phyloP scores from a whole-genome alignment of 2,329 filamentous ascomycete genomes.

The Neopestalotiopsis clavispora region DNA sequence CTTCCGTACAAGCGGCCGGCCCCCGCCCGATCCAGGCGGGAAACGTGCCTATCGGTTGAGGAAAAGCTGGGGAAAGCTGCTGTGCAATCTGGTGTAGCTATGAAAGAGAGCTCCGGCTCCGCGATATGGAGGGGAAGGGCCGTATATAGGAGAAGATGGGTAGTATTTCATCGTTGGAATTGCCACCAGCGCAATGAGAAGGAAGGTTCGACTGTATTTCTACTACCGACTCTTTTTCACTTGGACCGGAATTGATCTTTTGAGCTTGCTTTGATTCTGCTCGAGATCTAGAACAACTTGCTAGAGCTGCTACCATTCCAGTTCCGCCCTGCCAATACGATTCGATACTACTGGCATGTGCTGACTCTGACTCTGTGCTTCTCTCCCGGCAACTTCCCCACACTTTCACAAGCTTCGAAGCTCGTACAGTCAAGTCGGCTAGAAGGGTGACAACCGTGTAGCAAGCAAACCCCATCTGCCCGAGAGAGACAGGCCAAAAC shows the following conservation, averaged over 20 bases:
- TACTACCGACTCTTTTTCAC: neutral
- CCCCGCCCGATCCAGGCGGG: slow-evolving; percentile 5
- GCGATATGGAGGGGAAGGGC: no score
- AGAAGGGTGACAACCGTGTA: slow-evolving; percentile 12
- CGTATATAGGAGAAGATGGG: no score
- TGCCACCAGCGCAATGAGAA: no score
- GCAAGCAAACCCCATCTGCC: slow-evolving; percentile 12
- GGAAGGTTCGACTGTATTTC: no score
- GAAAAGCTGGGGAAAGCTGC: slow-evolving; percentile 26
- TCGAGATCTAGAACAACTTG: neutral
- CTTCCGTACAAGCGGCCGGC: slow-evolving; percentile 17
- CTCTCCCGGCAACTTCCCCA: slow-evolving; percentile 28
- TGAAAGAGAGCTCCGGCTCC: no score
- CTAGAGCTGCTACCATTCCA: neutral
- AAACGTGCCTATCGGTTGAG: neutral
- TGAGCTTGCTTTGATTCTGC: neutral
- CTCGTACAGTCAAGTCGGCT: slow-evolving; percentile 17
- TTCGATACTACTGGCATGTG: neutral
- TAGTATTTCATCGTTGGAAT: no score
- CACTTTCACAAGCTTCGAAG: slow-evolving; percentile 37
- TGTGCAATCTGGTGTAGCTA: slow-evolving; percentile 14
- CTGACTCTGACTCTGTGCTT: neutral
- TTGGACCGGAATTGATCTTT: neutral
- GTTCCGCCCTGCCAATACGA: neutral
- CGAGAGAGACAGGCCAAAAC: neutral